Evolutionary conservation across 2,329 filamentous ascomycete genomes (phyloP), one percentile per base, ranked within the genome.

Genomic region (Aspergillus transmontanensis): DNA sequence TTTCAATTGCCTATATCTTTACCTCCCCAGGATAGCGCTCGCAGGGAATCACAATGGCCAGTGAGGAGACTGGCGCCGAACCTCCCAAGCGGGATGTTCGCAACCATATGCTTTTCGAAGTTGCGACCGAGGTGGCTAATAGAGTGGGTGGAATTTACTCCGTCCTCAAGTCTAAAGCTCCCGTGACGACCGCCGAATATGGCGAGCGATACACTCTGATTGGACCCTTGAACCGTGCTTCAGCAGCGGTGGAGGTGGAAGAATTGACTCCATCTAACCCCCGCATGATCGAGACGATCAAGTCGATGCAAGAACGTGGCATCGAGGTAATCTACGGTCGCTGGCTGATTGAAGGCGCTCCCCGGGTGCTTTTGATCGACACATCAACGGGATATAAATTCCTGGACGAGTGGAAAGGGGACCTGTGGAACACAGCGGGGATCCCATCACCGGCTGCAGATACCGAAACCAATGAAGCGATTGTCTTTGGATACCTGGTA

Each of bases 141-240:
- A 89, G 95, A 86, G 95, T 99, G 66, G 95, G 95, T 75, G 95
- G 95, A 73, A 99, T 99, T 82, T 99, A 99, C 85, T 98, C 94
- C 19, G 95, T 99, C 69, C 89, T 99, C 81, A 99, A 99, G 81
- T 99, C 95, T 66, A 99, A 99, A 81, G 94, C 95, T 43, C 94
- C 95, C 57, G 95, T 98, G 66, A 98, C 95, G 50, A 97, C 94
- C 0, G 93, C 93, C 65, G 95, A 99, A 80, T 99, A 98, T 95
- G 95, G 95, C 80, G 93, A 97, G 64, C 89, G 93, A 69, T 99
- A 99, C 81, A 96, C 93, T 32, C 87, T 98, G 69, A 94, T 99
- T 77, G 95, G 95, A 2, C 95, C 95, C 63, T 89, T 96, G 76
- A 97, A 98, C 81, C 90, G 91, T 77, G 87, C 90, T 72, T 97